A percentile compares a stretch with the other conserved stretches of the same genome.
Conservation (phyloP, 2,329 filamentous ascomycete species). For the Colletotrichum sojae region DNA sequence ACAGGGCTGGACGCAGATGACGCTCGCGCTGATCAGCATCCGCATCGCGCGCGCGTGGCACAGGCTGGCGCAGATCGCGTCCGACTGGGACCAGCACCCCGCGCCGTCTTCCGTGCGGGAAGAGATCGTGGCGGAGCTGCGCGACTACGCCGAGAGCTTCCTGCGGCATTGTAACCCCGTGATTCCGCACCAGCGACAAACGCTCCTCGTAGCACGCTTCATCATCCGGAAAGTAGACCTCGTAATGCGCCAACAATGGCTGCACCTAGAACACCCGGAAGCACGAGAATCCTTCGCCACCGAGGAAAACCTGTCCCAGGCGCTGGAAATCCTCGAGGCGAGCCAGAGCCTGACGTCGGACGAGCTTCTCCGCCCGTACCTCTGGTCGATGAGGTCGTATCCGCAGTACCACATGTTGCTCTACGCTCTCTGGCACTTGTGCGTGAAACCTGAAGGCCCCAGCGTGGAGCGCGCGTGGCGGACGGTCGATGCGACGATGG, state of each 20-base stretch:
- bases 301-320: constrained; percentile 52
- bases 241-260: constrained; percentile 49
- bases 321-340: constrained; percentile 52
- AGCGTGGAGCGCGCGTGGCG: constrained; percentile 52
- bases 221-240: constrained; percentile 54
- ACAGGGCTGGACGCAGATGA: constrained; percentile 70
- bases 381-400: constrained; percentile 56
- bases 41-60: constrained; percentile 57
- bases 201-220: constrained; percentile 46
- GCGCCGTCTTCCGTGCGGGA: constrained; percentile 52
- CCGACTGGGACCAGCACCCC: constrained; percentile 31
- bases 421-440: constrained; percentile 60
- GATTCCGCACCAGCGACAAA: constrained; percentile 59
- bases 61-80: constrained; percentile 44
- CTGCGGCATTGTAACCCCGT: constrained; percentile 66
- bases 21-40: constrained; percentile 67
- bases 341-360: constrained; percentile 48
- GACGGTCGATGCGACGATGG: constrained; percentile 39
- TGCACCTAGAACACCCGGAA: constrained; percentile 42
- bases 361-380: constrained; percentile 54
- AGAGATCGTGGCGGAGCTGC: constrained; percentile 58
- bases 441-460: constrained; percentile 52
- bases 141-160: constrained; percentile 61
- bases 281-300: constrained; percentile 44
- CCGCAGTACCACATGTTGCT: constrained; percentile 60